phyloP scores from a whole-genome alignment of 2,329 filamentous ascomycete genomes.

The Ceratocystis lukuohia region DNA sequence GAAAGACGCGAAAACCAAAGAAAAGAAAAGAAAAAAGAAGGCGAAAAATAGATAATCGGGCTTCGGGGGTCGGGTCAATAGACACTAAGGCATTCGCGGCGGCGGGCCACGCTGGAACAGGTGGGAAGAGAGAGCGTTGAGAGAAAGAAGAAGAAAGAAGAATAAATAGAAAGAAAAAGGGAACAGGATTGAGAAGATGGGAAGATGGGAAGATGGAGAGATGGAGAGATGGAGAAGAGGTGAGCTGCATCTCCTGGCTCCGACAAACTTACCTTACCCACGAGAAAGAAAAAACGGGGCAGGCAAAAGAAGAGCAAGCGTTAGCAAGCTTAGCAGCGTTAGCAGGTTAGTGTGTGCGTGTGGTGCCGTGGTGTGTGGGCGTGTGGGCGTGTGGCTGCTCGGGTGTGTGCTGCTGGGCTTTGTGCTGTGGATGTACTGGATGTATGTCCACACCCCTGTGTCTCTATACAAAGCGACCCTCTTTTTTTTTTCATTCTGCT shows the following conservation, averaged over 20 bases:
- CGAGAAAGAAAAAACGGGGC: conserved; percentile 21
- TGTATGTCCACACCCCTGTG: not conserved
- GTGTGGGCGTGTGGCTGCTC: too few relatives aligned
- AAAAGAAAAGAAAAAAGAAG: conserved; percentile 15
- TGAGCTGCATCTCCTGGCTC: conserved; percentile 20
- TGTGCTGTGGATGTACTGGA: too few relatives aligned
- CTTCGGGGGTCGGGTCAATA: not conserved
- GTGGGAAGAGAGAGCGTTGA: conserved; percentile 4
- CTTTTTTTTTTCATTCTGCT: not conserved
- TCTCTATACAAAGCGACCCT: conserved; percentile 16
- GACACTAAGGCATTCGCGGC: conserved; percentile 14
- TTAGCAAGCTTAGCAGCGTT: too few relatives aligned
- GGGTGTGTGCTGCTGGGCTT: too few relatives aligned
- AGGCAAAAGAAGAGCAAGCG: conserved; percentile 6
- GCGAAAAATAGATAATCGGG: conserved; percentile 9
- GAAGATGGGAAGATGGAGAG: conserved; percentile 19
- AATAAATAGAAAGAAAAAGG: conserved; percentile 21
- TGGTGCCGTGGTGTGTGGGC: too few relatives aligned
- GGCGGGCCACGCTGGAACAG: conserved; percentile 14
- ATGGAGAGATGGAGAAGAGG: conserved; percentile 11
- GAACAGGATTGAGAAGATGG: conserved; percentile 21
- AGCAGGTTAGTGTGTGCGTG: too few relatives aligned
- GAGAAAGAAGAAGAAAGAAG: conserved; percentile 20
- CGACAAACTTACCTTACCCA: conserved; percentile 21
- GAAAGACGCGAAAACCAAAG: conserved; percentile 12